phyloP scores from a whole-genome alignment of 176 grass and related monocot species.

The Alopecurus myosuroides region DNA sequence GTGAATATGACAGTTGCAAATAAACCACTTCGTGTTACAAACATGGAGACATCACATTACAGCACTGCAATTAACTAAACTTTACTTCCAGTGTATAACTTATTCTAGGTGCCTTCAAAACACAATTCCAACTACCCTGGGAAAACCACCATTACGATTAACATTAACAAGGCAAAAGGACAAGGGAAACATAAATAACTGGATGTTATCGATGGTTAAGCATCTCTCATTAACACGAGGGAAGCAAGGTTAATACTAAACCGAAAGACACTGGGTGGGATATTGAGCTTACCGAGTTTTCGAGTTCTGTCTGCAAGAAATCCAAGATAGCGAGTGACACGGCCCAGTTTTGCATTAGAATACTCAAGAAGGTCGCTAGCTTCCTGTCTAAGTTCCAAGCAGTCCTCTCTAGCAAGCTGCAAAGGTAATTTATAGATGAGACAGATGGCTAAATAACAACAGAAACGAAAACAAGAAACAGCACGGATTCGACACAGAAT shows the following conservation, averaged over 20 bases:
- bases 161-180: background rate
- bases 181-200: background rate
- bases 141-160: background rate
- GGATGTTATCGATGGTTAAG: background rate
- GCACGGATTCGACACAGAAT: background rate
- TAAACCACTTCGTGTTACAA: background rate
- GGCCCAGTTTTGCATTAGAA: constrained; percentile 87
- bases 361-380: constrained; percentile 90
- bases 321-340: constrained; percentile 95
- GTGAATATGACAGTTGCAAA: background rate
- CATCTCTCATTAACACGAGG: background rate
- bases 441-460: constrained; percentile 21
- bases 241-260: constrained; percentile 11
- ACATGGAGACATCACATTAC: background rate
- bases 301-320: constrained; percentile 91
- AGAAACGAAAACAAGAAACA: background rate
- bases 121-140: background rate
- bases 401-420: constrained; percentile 83
- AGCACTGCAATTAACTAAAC: constrained; percentile 6
- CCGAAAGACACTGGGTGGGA: background rate
- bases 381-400: constrained; percentile 92
- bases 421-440: constrained; percentile 24
- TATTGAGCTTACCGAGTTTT: constrained; percentile 78
- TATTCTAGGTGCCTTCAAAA: constrained; percentile 1
- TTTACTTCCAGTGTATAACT: background rate